These are phyloP conservation scores for Saksenaea oblongispora DNA, from an alignment of 371 early-diverging fungal species.

Conservation along the genomic window DNA sequence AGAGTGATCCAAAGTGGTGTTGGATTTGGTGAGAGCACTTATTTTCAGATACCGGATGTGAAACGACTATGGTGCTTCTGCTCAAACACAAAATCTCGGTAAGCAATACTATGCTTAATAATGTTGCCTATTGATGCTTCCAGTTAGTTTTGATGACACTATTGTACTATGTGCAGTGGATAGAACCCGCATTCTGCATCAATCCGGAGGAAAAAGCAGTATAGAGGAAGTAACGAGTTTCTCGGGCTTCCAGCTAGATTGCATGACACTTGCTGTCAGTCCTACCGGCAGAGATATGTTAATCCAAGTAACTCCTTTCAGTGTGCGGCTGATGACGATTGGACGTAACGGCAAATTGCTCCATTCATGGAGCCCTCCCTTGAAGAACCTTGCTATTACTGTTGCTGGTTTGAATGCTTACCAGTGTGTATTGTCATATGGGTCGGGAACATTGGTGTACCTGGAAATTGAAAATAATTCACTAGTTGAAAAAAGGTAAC, in stretches of 20 bases:
- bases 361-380: conserved; percentile 56
- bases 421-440: conserved; percentile 62
- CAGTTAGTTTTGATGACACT: conserved; percentile 36
- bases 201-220: conserved; percentile 25
- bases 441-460: conserved; percentile 54
- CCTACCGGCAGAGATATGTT: conserved; percentile 15
- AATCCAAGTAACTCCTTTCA: conserved; percentile 59
- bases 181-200: conserved; percentile 21
- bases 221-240: conserved; percentile 20
- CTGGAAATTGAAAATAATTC: conserved; percentile 50
- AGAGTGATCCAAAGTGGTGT: conserved; percentile 87
- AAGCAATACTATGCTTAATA: background rate
- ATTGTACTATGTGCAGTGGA: conserved; percentile 56
- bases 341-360: conserved; percentile 21
- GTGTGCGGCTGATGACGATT: conserved; percentile 50
- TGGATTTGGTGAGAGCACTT: conserved; percentile 71
- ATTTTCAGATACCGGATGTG: conserved; percentile 63
- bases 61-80: conserved; percentile 70
- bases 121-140: background rate
- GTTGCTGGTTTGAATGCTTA: conserved; percentile 54
- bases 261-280: conserved; percentile 28
- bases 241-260: conserved; percentile 22
- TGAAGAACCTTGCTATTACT: conserved; percentile 39
- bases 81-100: conserved; percentile 11
- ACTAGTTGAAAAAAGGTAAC: conserved; percentile 50